phyloP scores from a whole-genome alignment of 2,329 filamentous ascomycete genomes.

The Domatiomyces globalis region DNA sequence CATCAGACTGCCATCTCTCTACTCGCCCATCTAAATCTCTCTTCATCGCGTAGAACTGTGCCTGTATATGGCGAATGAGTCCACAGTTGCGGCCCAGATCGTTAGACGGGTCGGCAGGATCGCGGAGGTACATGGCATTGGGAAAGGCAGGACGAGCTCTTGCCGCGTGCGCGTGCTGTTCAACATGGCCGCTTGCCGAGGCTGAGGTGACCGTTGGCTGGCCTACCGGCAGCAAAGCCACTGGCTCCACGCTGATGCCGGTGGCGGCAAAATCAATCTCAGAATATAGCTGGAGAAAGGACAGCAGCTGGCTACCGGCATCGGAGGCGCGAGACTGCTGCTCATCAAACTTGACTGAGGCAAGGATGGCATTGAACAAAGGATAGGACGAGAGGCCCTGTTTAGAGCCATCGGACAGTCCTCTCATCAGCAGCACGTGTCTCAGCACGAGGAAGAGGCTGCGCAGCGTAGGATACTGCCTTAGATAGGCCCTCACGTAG shows the following conservation, averaged over 20 bases:
- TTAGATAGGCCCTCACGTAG: constrained; percentile 33
- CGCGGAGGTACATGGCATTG: constrained; percentile 40
- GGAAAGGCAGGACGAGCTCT: constrained; percentile 1
- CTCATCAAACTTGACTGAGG: constrained; percentile 35
- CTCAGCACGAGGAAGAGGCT: constrained; percentile 38
- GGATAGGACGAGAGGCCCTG: constrained; percentile 42
- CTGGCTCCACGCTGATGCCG: constrained; percentile 38
- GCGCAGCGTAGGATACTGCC: constrained; percentile 36
- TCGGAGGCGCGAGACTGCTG: constrained; percentile 20
- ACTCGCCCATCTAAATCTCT: background rate
- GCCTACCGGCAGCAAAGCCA: constrained; percentile 29
- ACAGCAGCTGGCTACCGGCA: constrained; percentile 32
- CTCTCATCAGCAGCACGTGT: constrained; percentile 36
- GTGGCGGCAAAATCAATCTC: constrained; percentile 31
- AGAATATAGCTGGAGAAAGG: constrained; percentile 38
- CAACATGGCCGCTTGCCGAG: constrained; percentile 3
- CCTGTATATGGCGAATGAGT: constrained; percentile 14
- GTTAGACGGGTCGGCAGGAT: constrained; percentile 44
- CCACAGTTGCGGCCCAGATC: constrained; percentile 35
- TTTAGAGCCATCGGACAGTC: constrained; percentile 33
- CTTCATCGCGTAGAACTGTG: background rate
- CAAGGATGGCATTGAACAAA: constrained; percentile 43
- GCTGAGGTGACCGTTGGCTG: constrained; percentile 5
- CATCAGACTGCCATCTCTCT: background rate
- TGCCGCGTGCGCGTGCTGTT: constrained; percentile 4